Conservation (phyloP, 148 eudicot species). For the Tetragonia tetragonoides region DNA sequence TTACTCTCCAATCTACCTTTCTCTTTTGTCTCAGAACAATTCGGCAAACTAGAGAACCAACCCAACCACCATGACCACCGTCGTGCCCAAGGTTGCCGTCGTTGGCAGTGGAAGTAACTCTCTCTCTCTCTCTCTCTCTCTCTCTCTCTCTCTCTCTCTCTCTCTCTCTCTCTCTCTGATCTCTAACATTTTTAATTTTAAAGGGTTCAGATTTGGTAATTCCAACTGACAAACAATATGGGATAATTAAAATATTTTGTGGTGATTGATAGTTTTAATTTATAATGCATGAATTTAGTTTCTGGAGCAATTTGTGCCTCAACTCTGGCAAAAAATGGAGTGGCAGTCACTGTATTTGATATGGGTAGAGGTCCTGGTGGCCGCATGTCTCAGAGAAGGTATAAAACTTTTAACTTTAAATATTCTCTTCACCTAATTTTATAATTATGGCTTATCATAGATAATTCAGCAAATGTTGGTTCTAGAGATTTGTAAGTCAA, state of each 20-base stretch:
- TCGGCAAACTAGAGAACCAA: too few species aligned
- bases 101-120: conserved; percentile 87
- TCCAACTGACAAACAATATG: too few species aligned
- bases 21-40: too few species aligned
- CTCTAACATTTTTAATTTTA: too few species aligned
- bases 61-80: conserved; percentile 37
- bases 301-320: conserved; percentile 98
- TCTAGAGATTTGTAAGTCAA: too few species aligned
- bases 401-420: too few species aligned
- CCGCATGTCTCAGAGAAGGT: conserved; percentile 96
- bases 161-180: too few species aligned
- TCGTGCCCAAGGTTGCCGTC: conserved; percentile 67
- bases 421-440: background rate
- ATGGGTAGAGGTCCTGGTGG: conserved; percentile 96
- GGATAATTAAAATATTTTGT: too few species aligned
- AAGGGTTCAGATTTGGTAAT: background rate
- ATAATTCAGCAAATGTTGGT: too few species aligned
- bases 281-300: conserved; percentile 36
- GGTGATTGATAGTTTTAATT: background rate
- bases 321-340: conserved; percentile 69
- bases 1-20: too few species aligned
- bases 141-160: too few species aligned
- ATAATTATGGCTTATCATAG: too few species aligned
- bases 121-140: background rate
- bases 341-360: conserved; percentile 79